A percentile compares a stretch with the other conserved stretches of the same genome.
Conservation (phyloP, 352 stramenopile genomes). For the Phytopythium delawarense region DNA sequence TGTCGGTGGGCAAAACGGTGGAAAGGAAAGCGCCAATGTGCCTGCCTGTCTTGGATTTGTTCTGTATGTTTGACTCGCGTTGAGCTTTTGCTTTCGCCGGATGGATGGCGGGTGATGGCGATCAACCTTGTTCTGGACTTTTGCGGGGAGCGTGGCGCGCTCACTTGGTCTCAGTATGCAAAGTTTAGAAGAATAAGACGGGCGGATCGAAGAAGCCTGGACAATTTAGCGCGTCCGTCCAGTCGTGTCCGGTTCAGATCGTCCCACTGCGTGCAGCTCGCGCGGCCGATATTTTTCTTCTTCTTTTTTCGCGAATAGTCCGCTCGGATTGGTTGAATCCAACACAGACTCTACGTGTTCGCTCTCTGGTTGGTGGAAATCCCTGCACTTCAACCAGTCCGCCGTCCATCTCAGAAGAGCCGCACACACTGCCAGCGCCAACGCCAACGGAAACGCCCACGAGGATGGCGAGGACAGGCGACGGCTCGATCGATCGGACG, state of each 20-base stretch:
- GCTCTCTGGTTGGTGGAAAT: not conserved
- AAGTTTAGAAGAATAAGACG: slow-evolving; percentile 2
- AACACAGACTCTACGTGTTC: not conserved
- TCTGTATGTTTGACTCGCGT: not conserved
- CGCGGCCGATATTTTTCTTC: not conserved
- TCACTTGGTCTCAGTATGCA: not conserved
- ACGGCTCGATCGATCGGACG: not conserved
- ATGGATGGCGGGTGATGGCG: not conserved
- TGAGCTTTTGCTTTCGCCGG: not conserved
- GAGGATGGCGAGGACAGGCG: not conserved
- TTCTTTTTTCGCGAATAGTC: not conserved
- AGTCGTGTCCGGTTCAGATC: not conserved
- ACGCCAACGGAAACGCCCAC: not conserved
- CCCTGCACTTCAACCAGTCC: not conserved
- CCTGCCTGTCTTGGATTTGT: not conserved
- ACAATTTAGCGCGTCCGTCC: not conserved
- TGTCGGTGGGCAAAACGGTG: not conserved
- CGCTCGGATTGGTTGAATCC: not conserved
- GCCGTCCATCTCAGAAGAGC: not conserved
- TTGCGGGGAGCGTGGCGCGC: not conserved
- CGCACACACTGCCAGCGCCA: not conserved
- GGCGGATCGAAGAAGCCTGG: not conserved
- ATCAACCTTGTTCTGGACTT: not conserved
- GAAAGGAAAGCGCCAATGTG: not conserved
- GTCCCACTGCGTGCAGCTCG: not conserved